phyloP scores from a whole-genome alignment of 306 rosid genomes.

The Pterocarpus santalinus region DNA sequence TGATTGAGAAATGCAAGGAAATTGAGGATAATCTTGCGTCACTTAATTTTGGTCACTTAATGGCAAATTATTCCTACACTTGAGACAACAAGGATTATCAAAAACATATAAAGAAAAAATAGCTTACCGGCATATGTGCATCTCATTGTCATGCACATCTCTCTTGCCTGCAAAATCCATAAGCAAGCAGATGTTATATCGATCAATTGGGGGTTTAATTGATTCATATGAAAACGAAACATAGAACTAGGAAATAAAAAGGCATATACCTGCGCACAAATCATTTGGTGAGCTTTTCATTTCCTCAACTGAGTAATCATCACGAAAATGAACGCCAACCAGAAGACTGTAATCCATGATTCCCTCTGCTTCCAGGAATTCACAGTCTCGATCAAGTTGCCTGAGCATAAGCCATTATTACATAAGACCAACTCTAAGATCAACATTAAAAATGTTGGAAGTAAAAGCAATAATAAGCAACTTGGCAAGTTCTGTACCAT shows the following conservation, averaged over 20 bases:
- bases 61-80: constrained; percentile 11
- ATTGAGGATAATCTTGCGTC: not conserved
- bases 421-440: constrained; percentile 28
- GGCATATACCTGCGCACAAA: constrained; percentile 42
- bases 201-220: constrained; percentile 16
- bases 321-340: constrained; percentile 65
- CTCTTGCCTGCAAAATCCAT: constrained; percentile 52
- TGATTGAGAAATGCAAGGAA: constrained; percentile 24
- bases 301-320: constrained; percentile 56
- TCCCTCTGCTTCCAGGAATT: constrained; percentile 67
- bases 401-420: constrained; percentile 52
- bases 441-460: not conserved
- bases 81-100: constrained; percentile 3
- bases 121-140: constrained; percentile 55
- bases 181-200: constrained; percentile 29
- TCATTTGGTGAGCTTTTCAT: constrained; percentile 45
- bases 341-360: constrained; percentile 76
- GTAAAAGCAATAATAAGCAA: not conserved
- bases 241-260: constrained; percentile 1
- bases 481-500: constrained; percentile 44
- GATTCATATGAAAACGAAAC: constrained; percentile 13
- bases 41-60: not conserved
- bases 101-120: constrained; percentile 42
- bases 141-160: constrained; percentile 48
- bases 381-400: constrained; percentile 70